These are phyloP conservation scores for Neocucurbitaria cava DNA, from an alignment of 2,329 filamentous ascomycete species.

Conservation along the genomic window DNA sequence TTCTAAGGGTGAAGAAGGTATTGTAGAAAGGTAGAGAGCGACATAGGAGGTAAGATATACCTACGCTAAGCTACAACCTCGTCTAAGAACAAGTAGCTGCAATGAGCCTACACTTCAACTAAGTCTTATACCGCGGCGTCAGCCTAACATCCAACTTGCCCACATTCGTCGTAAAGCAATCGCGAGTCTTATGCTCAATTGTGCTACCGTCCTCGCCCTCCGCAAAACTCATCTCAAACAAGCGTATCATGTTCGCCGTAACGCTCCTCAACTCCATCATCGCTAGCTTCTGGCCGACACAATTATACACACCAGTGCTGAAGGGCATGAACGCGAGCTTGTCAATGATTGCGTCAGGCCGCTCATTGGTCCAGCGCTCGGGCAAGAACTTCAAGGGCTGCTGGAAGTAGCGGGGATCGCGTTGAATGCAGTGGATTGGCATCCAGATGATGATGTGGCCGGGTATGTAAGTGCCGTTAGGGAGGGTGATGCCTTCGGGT, in stretches of 20 bases:
- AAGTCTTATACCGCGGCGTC: conserved; percentile 17
- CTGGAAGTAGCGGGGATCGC: conserved; percentile 36
- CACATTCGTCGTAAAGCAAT: conserved; percentile 41
- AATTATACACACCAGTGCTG: conserved; percentile 70
- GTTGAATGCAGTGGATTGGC: conserved; percentile 39
- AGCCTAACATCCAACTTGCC: conserved; percentile 40
- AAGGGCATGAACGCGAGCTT: conserved; percentile 74
- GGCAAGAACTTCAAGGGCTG: conserved; percentile 35
- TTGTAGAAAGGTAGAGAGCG: too few relatives aligned
- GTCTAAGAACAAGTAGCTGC: not conserved
- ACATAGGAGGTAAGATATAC: too few relatives aligned
- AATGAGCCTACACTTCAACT: not conserved
- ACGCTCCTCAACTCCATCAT: conserved; percentile 70
- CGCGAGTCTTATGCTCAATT: conserved; percentile 28
- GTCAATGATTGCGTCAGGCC: conserved; percentile 28
- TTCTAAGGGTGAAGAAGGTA: too few relatives aligned
- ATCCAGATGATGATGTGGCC: conserved; percentile 38
- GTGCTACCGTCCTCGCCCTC: conserved; percentile 31
- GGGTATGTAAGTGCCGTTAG: conserved; percentile 40
- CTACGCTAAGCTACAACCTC: too few relatives aligned
- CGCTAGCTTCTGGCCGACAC: conserved; percentile 72
- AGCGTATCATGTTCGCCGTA: conserved; percentile 64
- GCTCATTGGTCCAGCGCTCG: conserved; percentile 40
- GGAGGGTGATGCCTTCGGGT: conserved; percentile 38
- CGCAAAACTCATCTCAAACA: conserved; percentile 62